Percentiles rank a stretch among this genome's conserved stretches.
These are phyloP conservation scores for Fusarium illudens DNA, from an alignment of 2,329 filamentous ascomycete species.

Conservation along the genomic window DNA sequence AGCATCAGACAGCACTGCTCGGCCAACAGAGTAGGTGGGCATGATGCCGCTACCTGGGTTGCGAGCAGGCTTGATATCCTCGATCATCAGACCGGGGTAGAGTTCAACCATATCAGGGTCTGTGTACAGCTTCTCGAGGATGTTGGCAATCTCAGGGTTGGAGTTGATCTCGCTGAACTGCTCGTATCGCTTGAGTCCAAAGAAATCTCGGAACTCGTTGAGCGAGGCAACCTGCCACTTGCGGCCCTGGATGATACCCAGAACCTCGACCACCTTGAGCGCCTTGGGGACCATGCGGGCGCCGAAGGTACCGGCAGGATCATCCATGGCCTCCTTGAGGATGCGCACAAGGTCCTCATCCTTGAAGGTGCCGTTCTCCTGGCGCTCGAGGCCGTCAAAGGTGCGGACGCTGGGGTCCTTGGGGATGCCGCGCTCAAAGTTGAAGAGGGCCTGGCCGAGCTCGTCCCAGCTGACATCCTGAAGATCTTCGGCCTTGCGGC, in stretches of 20 bases:
- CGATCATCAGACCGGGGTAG: conserved; percentile 73
- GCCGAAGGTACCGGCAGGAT: conserved; percentile 67
- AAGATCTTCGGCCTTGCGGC: conserved; percentile 52
- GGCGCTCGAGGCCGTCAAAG: conserved; percentile 58
- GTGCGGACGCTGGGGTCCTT: conserved; percentile 56
- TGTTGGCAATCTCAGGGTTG: conserved; percentile 62
- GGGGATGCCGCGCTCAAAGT: conserved; percentile 29
- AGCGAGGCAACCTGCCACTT: conserved; percentile 68
- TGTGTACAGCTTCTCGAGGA: conserved; percentile 67
- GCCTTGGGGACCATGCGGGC: conserved; percentile 66
- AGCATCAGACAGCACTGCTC: conserved; percentile 67
- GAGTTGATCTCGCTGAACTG: conserved; percentile 67
- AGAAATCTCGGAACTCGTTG: conserved; percentile 72
- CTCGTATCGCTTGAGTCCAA: conserved; percentile 64
- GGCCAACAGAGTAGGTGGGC: conserved; percentile 60
- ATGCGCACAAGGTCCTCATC: conserved; percentile 66
- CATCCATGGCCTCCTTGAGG: conserved; percentile 66
- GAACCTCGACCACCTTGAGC: conserved; percentile 68
- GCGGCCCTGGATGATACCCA: conserved; percentile 69
- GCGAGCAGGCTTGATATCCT: conserved; percentile 62
- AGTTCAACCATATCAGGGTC: conserved; percentile 73
- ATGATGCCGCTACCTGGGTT: conserved; percentile 53
- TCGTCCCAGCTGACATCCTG: conserved; percentile 37
- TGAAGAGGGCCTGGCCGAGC: conserved; percentile 31
- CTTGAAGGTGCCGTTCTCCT: conserved; percentile 60